These are phyloP conservation scores for Nannochloropsis oceanica DNA, from an alignment of 108 stramenopile species.

Conservation along the genomic window DNA sequence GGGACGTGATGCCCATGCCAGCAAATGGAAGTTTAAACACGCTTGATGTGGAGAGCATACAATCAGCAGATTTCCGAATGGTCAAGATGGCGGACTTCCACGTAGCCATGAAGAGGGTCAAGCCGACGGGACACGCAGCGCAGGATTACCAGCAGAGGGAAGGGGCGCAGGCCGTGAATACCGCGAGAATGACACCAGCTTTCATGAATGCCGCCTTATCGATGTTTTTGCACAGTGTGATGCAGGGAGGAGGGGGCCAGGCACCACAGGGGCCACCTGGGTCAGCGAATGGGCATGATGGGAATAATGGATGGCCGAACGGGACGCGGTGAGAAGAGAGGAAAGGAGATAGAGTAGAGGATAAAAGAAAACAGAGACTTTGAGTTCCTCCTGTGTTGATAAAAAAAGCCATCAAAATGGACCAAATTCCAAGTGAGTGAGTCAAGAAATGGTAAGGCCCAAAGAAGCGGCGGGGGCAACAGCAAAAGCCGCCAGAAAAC, in stretches of 20 bases:
- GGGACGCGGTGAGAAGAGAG: neutral
- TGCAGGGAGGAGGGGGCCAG: neutral
- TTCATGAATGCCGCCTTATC: neutral
- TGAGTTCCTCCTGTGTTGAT: neutral
- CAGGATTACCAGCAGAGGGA: slow-evolving; percentile 6
- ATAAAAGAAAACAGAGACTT: no score
- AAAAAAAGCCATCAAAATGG: neutral
- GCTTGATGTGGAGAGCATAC: neutral
- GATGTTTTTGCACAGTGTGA: neutral
- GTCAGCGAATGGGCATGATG: neutral
- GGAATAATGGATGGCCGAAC: neutral
- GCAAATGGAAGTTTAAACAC: neutral
- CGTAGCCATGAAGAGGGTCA: slow-evolving; percentile 10
- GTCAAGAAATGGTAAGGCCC: no score
- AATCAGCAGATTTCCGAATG: neutral
- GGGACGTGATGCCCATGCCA: slow-evolving; percentile 53
- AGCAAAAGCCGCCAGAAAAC: no score
- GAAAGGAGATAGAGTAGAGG: neutral
- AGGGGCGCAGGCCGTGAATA: neutral
- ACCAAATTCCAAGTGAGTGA: no score
- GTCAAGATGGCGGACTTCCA: slow-evolving; percentile 8
- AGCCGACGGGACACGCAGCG: slow-evolving; percentile 9
- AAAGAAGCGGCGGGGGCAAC: no score
- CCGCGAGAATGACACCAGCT: neutral
- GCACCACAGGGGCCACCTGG: neutral